Evolutionary conservation across 2,329 filamentous ascomycete species (phyloP), one percentile per base, ranked within the genome.

Genomic region (Chaetoscypha palmicola): DNA sequence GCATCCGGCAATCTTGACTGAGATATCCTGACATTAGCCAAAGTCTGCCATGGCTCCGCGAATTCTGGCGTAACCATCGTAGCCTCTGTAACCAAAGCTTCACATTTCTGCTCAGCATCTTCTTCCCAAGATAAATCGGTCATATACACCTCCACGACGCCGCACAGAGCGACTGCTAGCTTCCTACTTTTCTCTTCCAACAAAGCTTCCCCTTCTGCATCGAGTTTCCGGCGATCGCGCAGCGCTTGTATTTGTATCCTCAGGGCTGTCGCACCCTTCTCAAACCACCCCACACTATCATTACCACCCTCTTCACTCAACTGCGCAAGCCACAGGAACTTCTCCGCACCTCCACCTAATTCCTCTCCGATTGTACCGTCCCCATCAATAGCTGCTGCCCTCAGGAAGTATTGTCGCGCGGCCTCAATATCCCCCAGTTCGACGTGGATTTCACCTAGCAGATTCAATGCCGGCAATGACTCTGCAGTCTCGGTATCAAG

Each of bases 111-210:
- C 68, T 98, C 92, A 4, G 91, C 92, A 60, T 96, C 89, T 41
- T 81, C 79, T 66, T 96, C 90, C 87, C 77, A 92, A 58, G 86
- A 92, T 57, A 97, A 69, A 68, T 98, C 92, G 9, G 92, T 98
- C 92, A 98, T 98, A 71, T 96, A 98, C 38, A 98, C 88, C 68
- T 98, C 92, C 5, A 87, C 82, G 48, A 97, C 87, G 21, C 86
- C 88, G 66, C 94, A 98, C 26, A 98, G 74, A n/a, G 90, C 87
- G 56, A 88, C 88, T 2, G 89, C 87, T 26, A 97, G 73, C 66
- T 92, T 92, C 53, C 74, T 72, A 63, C 83, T 83, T 70, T 87
- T 86, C 64, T 89, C 86, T 21, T 81, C 75, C 31, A 80, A 58
- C 19, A 68, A 49, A 19, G 62, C 54, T 40, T 64, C 58, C 48